A percentile compares a stretch with the other conserved stretches of the same genome.
Conservation (phyloP, 23 red algal species). For the Gracilaria caudata region DNA sequence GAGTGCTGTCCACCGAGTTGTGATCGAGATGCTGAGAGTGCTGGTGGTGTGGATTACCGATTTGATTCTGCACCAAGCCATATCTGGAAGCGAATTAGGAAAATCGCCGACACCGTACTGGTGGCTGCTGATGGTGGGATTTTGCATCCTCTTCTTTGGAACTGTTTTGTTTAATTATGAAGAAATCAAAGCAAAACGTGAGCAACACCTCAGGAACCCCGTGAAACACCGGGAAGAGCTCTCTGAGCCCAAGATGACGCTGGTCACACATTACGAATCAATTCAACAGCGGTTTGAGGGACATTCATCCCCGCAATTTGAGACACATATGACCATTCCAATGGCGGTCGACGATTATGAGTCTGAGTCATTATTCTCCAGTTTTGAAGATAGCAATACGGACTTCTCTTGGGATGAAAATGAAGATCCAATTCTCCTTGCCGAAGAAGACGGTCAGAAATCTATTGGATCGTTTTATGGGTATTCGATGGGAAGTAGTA, state of each 20-base stretch:
- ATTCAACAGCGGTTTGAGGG: no score
- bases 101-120: constrained; percentile 87
- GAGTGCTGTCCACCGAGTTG: constrained; percentile 80
- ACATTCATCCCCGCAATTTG: no score
- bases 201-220: background rate
- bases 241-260: background rate
- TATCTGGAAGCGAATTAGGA: constrained; percentile 71
- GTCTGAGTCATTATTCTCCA: no score
- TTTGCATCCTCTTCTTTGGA: constrained; percentile 81
- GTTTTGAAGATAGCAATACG: no score
- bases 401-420: no score
- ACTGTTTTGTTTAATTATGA: constrained; percentile 82
- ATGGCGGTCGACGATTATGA: constrained; percentile 3
- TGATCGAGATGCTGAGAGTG: constrained; percentile 92
- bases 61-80: constrained; percentile 77
- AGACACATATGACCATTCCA: background rate
- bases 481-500: no score
- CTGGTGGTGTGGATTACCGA: constrained; percentile 93
- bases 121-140: constrained; percentile 78
- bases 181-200: constrained; percentile 37
- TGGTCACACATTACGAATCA: background rate
- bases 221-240: background rate
- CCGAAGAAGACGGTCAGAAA: no score
- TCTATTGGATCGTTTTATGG: no score
- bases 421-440: no score